Evolutionary conservation across 1,139 yeast species (phyloP).

Genomic region (Candida sp.): DNA sequence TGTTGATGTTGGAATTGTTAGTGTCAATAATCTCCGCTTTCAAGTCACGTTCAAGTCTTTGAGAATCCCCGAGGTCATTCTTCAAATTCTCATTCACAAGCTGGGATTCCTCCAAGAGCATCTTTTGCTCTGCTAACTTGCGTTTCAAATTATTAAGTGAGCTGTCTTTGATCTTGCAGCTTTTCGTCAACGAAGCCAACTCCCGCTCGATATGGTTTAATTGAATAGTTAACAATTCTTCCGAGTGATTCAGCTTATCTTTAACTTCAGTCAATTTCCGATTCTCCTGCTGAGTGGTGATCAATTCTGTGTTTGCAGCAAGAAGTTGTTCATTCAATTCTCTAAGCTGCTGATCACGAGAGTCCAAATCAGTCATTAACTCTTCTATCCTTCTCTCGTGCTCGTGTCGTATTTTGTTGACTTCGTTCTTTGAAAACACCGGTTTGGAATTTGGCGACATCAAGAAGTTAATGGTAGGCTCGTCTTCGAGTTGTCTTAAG

Average conservation of each 20-base stretch:
- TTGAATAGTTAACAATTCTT: conserved; percentile 32
- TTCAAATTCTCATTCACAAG: conserved; percentile 8
- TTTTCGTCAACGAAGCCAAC: conserved; percentile 32
- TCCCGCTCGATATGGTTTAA: conserved; percentile 34
- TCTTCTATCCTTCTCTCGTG: conserved; percentile 17
- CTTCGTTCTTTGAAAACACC: conserved; percentile 34
- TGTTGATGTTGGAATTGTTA: conserved; percentile 24
- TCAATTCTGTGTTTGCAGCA: conserved; percentile 22
- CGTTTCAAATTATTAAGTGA: conserved; percentile 12
- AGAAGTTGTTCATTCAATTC: conserved; percentile 23
- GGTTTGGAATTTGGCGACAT: conserved; percentile 44
- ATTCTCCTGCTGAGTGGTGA: conserved; percentile 22
- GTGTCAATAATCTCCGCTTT: conserved; percentile 15
- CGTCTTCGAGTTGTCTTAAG: conserved; percentile 17
- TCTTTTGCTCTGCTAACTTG: conserved; percentile 13
- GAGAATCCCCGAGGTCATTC: conserved; percentile 25
- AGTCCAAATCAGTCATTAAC: conserved; percentile 15
- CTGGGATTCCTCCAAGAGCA: conserved; percentile 11
- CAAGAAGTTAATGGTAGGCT: conserved; percentile 35
- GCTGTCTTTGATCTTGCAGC: conserved; percentile 26
- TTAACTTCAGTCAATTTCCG: conserved; percentile 23
- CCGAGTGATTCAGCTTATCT: conserved; percentile 24
- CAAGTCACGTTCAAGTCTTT: conserved; percentile 15
- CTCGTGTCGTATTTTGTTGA: conserved; percentile 31
- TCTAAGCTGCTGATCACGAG: conserved; percentile 19